Base-by-base conservation (phyloP, 2,329 filamentous ascomycete genomes). In the Hortaea werneckii region DNA sequence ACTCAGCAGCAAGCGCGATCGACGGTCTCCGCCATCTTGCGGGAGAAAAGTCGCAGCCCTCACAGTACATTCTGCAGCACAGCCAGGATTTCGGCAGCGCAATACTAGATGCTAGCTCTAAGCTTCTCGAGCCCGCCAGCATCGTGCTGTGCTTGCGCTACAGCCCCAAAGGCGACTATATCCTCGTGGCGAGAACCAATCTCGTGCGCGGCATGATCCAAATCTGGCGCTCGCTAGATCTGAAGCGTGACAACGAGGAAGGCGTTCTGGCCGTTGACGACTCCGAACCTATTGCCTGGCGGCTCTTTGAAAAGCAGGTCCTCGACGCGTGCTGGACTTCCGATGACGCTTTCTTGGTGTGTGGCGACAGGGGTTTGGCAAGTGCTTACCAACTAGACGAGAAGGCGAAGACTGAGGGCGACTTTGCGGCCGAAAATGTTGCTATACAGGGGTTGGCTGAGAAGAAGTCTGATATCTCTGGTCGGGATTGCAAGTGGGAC, bases 301-400 rank as follows among this genome's bases (percentile, higher is more conserved):
- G 61, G 26, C 58, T 65, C 12, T 69, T 69, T 41, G 65, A 68
- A 20, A 61, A 62, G 4, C 61, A 61, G 44, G 63, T 71, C 1
- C 58, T 66, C 27, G 70, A 72, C 47, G 69, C 66, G 1, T 61
- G 64, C 9, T 73, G 70, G 69, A 66, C 65, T 37, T 65, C 57
- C 39, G 64, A 69, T 10, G 61, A 65, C 3, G 59, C 60, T 1
- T 71, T 74, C 49, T 60, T 69, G 7, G 66, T 72, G 8, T 70
- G 67, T 44, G 69, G 70, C 8, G 63, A 65, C 6, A 56, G 63
- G 12, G 54, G 54, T 0, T 41, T 57, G 12, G 45, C 46, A 9
- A 52, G 42, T 35, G 47, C 50, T 20, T 35, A n/a, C 41, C 37
- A 27, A 9, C 35, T 48, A 11, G 47, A 28, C 4, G 41, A 27